Conservation (phyloP, 305 asterid species). For the Solanum hybrid region DNA sequence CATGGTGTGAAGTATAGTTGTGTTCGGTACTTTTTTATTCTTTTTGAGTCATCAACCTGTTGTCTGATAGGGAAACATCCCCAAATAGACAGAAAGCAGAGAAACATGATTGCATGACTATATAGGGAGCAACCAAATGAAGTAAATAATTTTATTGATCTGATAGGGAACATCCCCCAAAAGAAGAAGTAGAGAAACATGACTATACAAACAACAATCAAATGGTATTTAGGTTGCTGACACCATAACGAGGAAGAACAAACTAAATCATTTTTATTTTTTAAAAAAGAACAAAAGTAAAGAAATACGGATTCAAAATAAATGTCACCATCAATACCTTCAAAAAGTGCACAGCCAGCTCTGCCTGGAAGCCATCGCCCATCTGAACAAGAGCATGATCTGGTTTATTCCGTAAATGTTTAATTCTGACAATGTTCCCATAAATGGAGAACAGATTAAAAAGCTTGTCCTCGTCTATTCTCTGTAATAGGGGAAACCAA, state of each 20-base stretch:
- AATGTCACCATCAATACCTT: conserved; percentile 36
- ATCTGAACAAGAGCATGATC: conserved; percentile 93
- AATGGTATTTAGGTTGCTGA: not conserved
- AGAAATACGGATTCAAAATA: not conserved
- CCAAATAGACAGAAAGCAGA: not conserved
- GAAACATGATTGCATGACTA: not conserved
- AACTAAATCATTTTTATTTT: not conserved
- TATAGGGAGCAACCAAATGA: not conserved
- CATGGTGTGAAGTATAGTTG: not conserved
- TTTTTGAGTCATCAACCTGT: not conserved
- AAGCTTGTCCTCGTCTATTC: conserved; percentile 82
- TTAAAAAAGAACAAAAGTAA: not conserved
- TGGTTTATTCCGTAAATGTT: conserved; percentile 69
- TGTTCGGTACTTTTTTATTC: not conserved
- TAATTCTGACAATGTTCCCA: conserved; percentile 76
- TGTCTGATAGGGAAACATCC: no score
- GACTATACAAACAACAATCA: not conserved
- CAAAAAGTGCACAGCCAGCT: conserved; percentile 86
- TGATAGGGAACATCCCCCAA: not conserved
- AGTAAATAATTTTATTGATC: not conserved
- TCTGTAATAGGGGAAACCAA: conserved; percentile 40
- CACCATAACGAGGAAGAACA: not conserved
- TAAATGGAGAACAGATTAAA: conserved; percentile 82
- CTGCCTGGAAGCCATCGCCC: conserved; percentile 99
- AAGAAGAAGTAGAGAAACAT: not conserved